phyloP scores from a whole-genome alignment of 2,329 filamentous ascomycete species.

The Aspergillus awamori region DNA sequence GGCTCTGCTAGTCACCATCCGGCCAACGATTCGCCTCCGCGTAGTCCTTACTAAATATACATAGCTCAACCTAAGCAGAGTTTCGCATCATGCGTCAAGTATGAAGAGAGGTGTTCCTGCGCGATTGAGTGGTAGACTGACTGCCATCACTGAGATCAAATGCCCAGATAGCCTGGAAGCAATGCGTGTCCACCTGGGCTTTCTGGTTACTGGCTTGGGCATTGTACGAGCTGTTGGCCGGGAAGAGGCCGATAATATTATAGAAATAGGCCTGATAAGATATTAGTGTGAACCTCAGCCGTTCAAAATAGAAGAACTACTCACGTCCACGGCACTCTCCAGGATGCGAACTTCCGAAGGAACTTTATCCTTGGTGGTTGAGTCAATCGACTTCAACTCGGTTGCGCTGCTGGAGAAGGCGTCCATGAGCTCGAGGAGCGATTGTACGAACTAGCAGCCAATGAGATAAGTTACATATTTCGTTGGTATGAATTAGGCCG shows the following conservation, averaged over 20 bases:
- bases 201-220: slow-evolving; percentile 10
- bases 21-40: no score
- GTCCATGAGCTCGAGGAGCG: slow-evolving; percentile 8
- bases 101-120: no score
- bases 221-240: slow-evolving; percentile 7
- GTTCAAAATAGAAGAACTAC: background rate
- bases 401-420: background rate
- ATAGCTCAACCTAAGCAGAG: no score
- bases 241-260: slow-evolving; percentile 9
- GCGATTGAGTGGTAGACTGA: background rate
- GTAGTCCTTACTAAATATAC: no score
- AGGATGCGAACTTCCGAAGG: background rate
- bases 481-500: background rate
- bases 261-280: background rate
- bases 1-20: no score
- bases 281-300: background rate
- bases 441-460: slow-evolving; percentile 7
- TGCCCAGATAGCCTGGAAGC: slow-evolving; percentile 7
- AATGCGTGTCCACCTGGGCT: slow-evolving; percentile 6
- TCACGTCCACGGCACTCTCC: slow-evolving; percentile 4
- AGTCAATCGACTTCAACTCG: background rate
- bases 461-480: no score
- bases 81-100: no score
- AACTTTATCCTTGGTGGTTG: background rate
- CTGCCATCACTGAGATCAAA: background rate